phyloP scores from a whole-genome alignment of 2,329 filamentous ascomycete species.

The Paecilomyces variotii region DNA sequence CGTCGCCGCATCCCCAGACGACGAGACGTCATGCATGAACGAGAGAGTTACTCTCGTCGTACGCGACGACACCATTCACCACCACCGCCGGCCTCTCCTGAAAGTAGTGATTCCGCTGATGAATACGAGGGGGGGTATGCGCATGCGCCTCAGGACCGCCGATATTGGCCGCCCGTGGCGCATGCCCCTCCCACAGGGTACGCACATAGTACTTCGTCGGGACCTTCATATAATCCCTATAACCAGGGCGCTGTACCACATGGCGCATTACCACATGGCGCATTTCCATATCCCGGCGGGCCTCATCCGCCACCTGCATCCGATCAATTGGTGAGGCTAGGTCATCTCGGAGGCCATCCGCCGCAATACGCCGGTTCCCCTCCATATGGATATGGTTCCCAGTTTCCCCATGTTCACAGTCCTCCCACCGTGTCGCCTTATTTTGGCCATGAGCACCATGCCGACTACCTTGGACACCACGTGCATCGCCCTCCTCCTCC shows the following conservation, averaged over 20 bases:
- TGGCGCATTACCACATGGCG: constrained; percentile 16
- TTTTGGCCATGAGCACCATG: constrained; percentile 20
- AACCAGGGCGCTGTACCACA: constrained; percentile 20
- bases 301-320: constrained; percentile 22
- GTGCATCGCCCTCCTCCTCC: constrained; percentile 13
- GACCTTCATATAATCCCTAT: constrained; percentile 28
- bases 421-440: constrained; percentile 17
- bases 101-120: constrained; percentile 58
- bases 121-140: constrained; percentile 49
- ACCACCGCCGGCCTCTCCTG: constrained; percentile 36
- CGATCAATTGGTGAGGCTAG: constrained; percentile 26
- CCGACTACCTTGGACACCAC: constrained; percentile 18
- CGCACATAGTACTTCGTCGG: constrained; percentile 32
- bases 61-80: constrained; percentile 40
- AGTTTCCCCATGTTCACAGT: constrained; percentile 18
- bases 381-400: constrained; percentile 21
- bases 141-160: constrained; percentile 25
- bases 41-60: constrained; percentile 28
- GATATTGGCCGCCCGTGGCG: constrained; percentile 23
- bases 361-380: constrained; percentile 17
- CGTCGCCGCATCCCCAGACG: constrained; percentile 30
- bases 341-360: constrained; percentile 16
- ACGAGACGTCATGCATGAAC: constrained; percentile 29
- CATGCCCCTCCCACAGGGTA: constrained; percentile 26
- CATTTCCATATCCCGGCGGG: constrained; percentile 18